Base-by-base conservation (phyloP, 2,329 filamentous ascomycete species). In the Emmonsiellopsis sp. region DNA sequence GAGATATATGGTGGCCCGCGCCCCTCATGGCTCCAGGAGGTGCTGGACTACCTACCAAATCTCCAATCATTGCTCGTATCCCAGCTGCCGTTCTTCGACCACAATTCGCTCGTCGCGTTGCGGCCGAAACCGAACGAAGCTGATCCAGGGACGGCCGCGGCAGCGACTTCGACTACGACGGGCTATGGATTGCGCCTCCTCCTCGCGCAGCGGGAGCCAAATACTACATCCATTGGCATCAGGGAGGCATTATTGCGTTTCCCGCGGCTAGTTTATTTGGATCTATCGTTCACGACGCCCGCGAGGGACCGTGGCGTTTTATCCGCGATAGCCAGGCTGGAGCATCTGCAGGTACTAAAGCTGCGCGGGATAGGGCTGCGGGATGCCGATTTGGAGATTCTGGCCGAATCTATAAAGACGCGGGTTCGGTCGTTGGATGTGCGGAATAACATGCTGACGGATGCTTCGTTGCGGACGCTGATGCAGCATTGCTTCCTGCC, bases 1-100 rank as follows among this genome's bases (percentile, higher is more conserved):
- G 80, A 83, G 61, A 74, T 83, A 32, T 83, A 83, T 61, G 79
- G 77, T 54, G 78, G 79, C 11, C 81, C 79, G 1, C 75, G 78
- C 53, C 70, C 76, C 2, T 77, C 78, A 54, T 84, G 81, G 81
- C 66, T 84, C 39, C 71, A 76, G 48, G 80, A 83, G 55, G 71
- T 83, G 4, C 70, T 84, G 21, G 78, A 81, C 52, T 74, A 71
- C 51, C 68, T 84, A 17, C 81, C 81, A 2, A 75, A 76, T 51
- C 67, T 84, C 13, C 81, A 84, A 58, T 80, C 77, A 1, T 66
- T 84, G 48, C 74, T 83, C 54, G 80, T 84, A 9, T 75, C 79
- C 13, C 74, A 74, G 33, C 65, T 84, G 47, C 79, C 80, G 0
- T 83, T 83, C 62, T 83, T 84, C 60, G 81, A 84, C 53, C 80